Evolutionary conservation across 2,329 filamentous ascomycete genomes (phyloP).

Genomic region (Talaromyces verruculosus): DNA sequence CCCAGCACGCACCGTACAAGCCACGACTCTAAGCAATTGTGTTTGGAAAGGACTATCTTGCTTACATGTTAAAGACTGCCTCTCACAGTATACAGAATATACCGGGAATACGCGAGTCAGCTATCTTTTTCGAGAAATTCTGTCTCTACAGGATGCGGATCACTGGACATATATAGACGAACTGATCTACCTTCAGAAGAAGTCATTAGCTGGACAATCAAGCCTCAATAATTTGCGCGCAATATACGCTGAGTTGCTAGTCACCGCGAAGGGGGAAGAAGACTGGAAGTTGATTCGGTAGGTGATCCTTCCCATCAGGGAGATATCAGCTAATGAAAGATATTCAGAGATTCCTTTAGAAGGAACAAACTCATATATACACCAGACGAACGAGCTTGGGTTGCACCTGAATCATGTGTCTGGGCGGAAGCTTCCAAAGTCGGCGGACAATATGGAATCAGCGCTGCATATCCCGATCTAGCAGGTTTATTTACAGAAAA

Average conservation of each 20-base stretch:
- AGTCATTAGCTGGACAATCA: not conserved
- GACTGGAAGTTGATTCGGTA: not conserved
- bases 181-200: not conserved
- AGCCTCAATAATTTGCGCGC: not conserved
- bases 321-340: not conserved
- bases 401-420: slow-evolving; percentile 5
- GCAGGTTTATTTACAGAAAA: not conserved
- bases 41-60: not conserved
- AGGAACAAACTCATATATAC: not conserved
- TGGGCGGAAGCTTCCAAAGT: slow-evolving; percentile 8
- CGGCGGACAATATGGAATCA: slow-evolving; percentile 11
- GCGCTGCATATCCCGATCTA: not conserved
- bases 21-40: not conserved
- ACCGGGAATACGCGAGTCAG: not conserved
- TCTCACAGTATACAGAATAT: slow-evolving; percentile 7
- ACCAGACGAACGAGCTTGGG: not conserved
- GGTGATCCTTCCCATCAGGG: not conserved
- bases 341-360: not conserved
- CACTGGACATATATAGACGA: not conserved
- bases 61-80: not conserved
- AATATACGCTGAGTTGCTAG: not conserved
- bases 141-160: not conserved
- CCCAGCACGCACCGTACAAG: not conserved
- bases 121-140: slow-evolving; percentile 12
- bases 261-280: not conserved